These are phyloP conservation scores for Saccharomyces hybrid DNA, from an alignment of 1,139 yeast genomes.

Conservation along the genomic window DNA sequence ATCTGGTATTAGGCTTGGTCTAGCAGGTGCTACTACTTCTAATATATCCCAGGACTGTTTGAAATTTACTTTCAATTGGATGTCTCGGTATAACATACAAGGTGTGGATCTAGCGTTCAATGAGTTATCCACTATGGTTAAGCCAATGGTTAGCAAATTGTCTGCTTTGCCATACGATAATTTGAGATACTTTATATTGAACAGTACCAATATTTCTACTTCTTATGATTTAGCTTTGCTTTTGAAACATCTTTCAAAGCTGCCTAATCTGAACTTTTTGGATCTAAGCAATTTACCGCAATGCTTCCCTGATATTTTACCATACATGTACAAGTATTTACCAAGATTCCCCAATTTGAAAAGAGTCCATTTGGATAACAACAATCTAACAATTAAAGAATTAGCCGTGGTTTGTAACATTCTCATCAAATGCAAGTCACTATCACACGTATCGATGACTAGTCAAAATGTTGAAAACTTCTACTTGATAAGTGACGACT, in stretches of 20 bases:
- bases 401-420: slow-evolving; percentile 56
- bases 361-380: slow-evolving; percentile 71
- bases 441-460: slow-evolving; percentile 65
- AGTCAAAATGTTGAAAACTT: background rate
- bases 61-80: slow-evolving; percentile 54
- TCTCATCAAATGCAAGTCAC: slow-evolving; percentile 53
- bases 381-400: slow-evolving; percentile 51
- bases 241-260: slow-evolving; percentile 42
- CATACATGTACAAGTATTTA: slow-evolving; percentile 52
- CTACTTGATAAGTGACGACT: background rate
- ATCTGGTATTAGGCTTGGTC: slow-evolving; percentile 6
- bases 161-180: slow-evolving; percentile 18
- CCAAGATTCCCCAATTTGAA: slow-evolving; percentile 61
- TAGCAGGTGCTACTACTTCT: slow-evolving; percentile 4
- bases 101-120: slow-evolving; percentile 86
- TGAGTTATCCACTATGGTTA: slow-evolving; percentile 51
- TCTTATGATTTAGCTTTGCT: slow-evolving; percentile 50
- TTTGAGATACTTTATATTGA: slow-evolving; percentile 53
- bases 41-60: slow-evolving; percentile 51
- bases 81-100: slow-evolving; percentile 48
- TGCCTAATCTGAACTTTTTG: slow-evolving; percentile 57
- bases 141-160: slow-evolving; percentile 33
- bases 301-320: slow-evolving; percentile 64
- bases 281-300: slow-evolving; percentile 71
- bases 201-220: slow-evolving; percentile 53